These are phyloP conservation scores for Podospora conica DNA, from an alignment of 495 filamentous ascomycete genomes.

Conservation along the genomic window DNA sequence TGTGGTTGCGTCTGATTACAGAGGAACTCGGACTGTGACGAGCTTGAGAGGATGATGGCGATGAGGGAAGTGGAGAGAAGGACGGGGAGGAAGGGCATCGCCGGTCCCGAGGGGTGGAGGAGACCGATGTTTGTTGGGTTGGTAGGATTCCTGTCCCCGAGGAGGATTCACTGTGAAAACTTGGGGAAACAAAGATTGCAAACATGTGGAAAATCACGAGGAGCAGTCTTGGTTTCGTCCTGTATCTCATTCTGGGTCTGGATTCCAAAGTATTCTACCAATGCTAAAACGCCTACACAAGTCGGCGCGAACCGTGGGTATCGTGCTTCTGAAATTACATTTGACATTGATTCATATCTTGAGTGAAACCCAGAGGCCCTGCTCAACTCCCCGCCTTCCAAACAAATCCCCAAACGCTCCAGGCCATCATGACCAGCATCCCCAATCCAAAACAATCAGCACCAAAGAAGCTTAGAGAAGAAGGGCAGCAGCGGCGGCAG, in stretches of 20 bases:
- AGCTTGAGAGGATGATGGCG: background rate
- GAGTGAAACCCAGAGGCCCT: background rate
- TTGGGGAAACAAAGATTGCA: too few species aligned
- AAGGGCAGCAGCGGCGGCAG: slow-evolving; percentile 8
- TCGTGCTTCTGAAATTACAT: background rate
- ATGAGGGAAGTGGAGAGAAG: background rate
- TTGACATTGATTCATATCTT: background rate
- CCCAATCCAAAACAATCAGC: background rate
- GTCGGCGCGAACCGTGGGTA: background rate
- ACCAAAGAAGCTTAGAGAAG: slow-evolving; percentile 5
- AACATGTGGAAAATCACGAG: too few species aligned
- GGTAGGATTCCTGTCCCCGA: slow-evolving; percentile 48
- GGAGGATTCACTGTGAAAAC: background rate
- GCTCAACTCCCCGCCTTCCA: background rate
- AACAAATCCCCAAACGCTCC: background rate
- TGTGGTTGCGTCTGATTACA: background rate
- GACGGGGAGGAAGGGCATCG: background rate
- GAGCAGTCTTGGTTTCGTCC: too few species aligned
- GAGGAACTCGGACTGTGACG: background rate
- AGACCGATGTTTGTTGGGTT: background rate
- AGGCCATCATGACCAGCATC: background rate
- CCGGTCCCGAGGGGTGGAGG: background rate
- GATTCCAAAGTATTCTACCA: background rate
- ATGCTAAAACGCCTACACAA: background rate
- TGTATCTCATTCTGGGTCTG: background rate